Percentiles rank a stretch among this genome's conserved stretches.
These are phyloP conservation scores for Logfia minima DNA, from an alignment of 129 eudicot genomes.

Conservation along the genomic window DNA sequence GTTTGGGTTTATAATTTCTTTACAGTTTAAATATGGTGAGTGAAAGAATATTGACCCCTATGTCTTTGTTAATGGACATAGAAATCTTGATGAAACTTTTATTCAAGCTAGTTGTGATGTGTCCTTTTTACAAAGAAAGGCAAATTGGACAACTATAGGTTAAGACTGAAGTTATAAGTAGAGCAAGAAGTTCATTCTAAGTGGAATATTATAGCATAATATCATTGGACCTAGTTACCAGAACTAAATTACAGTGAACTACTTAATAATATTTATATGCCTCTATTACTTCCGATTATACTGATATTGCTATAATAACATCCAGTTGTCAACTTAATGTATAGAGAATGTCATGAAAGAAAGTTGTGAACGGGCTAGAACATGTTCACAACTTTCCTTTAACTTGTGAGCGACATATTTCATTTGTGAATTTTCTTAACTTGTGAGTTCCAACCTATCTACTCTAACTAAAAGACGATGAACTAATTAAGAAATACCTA, in stretches of 20 bases:
- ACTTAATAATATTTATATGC: not conserved
- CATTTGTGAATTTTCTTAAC: too few species aligned
- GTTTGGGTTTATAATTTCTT: constrained; percentile 23
- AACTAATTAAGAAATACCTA: too few species aligned
- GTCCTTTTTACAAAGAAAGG: too few species aligned
- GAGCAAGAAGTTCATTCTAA: constrained; percentile 3
- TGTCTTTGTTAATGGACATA: constrained; percentile 1
- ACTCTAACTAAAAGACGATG: too few species aligned
- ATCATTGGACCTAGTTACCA: not conserved
- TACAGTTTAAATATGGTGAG: not conserved
- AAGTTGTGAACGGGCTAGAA: constrained; percentile 1
- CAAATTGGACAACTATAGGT: not conserved
- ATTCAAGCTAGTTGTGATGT: too few species aligned
- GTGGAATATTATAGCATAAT: constrained; percentile 5
- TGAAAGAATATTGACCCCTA: not conserved
- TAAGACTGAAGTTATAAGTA: not conserved
- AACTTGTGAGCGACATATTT: too few species aligned
- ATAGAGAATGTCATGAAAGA: not conserved
- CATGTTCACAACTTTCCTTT: not conserved
- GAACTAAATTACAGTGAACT: not conserved
- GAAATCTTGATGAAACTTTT: not conserved
- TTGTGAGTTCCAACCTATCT: too few species aligned
- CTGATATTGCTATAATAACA: not conserved
- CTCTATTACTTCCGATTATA: not conserved
- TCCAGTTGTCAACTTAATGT: constrained; percentile 11